Conservation (phyloP, 331 rosid species). For the Dryas integrifolia region DNA sequence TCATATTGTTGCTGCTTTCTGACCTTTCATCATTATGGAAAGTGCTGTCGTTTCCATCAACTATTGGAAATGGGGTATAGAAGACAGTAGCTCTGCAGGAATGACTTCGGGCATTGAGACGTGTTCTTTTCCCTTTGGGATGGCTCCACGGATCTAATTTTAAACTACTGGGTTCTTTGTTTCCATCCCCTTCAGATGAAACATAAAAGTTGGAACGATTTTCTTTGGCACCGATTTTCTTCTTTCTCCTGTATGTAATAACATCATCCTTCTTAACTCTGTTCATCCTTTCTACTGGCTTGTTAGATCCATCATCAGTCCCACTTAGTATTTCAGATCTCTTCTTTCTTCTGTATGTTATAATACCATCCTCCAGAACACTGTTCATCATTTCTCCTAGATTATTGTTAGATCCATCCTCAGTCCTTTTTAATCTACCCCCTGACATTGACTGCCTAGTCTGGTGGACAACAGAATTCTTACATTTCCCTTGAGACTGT, state of each 20-base stretch:
- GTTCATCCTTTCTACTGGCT: constrained; percentile 25
- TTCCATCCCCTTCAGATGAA: constrained; percentile 32
- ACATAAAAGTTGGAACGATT: constrained; percentile 24
- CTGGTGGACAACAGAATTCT: constrained; percentile 22
- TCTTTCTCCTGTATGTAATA: constrained; percentile 40
- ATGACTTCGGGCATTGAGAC: constrained; percentile 28
- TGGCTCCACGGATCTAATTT: constrained; percentile 39
- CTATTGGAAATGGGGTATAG: constrained; percentile 23
- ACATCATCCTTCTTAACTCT: constrained; percentile 19
- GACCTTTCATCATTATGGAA: constrained; percentile 13
- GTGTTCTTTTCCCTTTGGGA: constrained; percentile 66
- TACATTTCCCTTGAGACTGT: constrained; percentile 22
- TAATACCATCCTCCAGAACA: constrained; percentile 20
- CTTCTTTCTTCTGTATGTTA: constrained; percentile 42
- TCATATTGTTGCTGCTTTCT: constrained; percentile 23
- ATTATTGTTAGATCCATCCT: constrained; percentile 30
- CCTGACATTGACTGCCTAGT: constrained; percentile 15
- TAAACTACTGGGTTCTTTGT: constrained; percentile 27
- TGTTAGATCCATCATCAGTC: constrained; percentile 27
- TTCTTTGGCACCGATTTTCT: constrained; percentile 13
- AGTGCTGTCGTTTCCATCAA: constrained; percentile 40
- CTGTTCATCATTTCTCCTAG: constrained; percentile 24
- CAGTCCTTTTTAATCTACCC: constrained; percentile 24
- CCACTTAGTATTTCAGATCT: constrained; percentile 10
- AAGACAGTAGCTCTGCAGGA: constrained; percentile 20